Evolutionary conservation across 306 rosid species (phyloP).

Genomic region (peach (Prunus persica)): DNA sequence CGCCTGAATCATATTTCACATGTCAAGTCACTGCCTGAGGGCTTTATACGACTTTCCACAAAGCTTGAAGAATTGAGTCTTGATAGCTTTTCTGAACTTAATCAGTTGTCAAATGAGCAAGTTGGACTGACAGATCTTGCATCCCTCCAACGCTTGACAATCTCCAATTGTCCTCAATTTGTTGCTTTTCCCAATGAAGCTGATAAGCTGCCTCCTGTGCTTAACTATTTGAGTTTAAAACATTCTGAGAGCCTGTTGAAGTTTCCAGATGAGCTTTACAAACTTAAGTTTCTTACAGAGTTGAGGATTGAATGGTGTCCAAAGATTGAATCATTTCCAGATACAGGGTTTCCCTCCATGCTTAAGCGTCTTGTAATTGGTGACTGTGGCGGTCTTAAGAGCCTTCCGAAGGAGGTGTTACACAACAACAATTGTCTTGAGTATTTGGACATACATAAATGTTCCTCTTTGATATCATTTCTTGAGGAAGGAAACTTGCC

Average conservation of each 20-base stretch:
- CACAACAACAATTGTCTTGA: conserved; percentile 3
- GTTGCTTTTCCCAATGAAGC: conserved; percentile 3
- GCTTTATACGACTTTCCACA: neutral
- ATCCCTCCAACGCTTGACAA: conserved; percentile 15
- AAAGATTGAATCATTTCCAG: conserved; percentile 7
- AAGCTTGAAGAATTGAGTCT: conserved; percentile 11
- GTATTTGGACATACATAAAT: conserved; percentile 7
- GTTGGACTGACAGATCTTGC: conserved; percentile 2
- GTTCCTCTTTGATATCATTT: neutral
- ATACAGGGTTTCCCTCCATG: neutral
- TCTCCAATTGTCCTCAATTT: conserved; percentile 4
- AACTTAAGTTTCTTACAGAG: conserved; percentile 10
- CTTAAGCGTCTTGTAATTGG: conserved; percentile 11
- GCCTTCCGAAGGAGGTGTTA: neutral
- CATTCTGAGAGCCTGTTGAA: neutral
- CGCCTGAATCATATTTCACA: neutral
- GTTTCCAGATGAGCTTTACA: neutral
- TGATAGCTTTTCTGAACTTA: neutral
- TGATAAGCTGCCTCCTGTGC: neutral
- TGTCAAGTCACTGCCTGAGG: conserved; percentile 4
- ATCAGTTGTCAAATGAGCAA: neutral
- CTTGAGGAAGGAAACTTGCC: conserved; percentile 11
- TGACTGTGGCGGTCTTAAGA: conserved; percentile 6
- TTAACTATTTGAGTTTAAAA: conserved; percentile 9
- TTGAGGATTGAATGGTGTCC: conserved; percentile 7